These are phyloP conservation scores for Pestalotiopsis sp. DNA, from an alignment of 2,329 filamentous ascomycete genomes.

Conservation along the genomic window DNA sequence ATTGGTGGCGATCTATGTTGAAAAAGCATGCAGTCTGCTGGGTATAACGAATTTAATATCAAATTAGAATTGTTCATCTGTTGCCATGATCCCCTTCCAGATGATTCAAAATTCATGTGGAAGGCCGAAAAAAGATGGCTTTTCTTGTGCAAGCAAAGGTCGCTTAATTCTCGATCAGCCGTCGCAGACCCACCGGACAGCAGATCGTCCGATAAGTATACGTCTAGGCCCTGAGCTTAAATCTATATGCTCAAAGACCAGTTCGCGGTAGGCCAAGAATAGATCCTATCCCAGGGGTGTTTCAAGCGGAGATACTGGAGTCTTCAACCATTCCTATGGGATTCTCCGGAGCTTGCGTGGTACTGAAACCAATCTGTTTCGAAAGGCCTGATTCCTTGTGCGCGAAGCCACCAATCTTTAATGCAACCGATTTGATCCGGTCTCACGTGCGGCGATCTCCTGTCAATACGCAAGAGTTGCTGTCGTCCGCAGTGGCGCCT, in stretches of 20 bases:
- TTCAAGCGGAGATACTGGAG: background rate
- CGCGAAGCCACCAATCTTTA: background rate
- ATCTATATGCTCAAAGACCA: background rate
- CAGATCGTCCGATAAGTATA: slow-evolving; percentile 9
- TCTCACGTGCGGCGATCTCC: background rate
- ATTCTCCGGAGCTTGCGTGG: background rate
- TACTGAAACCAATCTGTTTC: background rate
- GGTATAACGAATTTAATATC: background rate
- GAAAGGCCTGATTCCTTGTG: background rate
- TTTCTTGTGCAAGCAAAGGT: background rate
- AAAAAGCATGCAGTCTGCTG: background rate
- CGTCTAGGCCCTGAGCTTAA: slow-evolving; percentile 2
- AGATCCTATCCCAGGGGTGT: background rate
- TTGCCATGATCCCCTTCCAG: background rate
- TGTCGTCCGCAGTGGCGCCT: background rate
- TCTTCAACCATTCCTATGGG: background rate
- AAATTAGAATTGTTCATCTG: too few species aligned
- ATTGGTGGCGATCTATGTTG: background rate
- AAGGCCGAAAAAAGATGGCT: background rate
- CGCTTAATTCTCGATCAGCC: background rate
- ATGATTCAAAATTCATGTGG: background rate
- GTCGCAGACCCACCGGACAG: slow-evolving; percentile 12
- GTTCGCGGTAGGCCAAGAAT: slow-evolving; percentile 1
- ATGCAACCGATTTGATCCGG: background rate
- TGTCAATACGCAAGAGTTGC: background rate